A percentile compares a stretch with the other conserved stretches of the same genome.
phyloP scores from a whole-genome alignment of 441 rosid genomes.

The Erodium trifolium region DNA sequence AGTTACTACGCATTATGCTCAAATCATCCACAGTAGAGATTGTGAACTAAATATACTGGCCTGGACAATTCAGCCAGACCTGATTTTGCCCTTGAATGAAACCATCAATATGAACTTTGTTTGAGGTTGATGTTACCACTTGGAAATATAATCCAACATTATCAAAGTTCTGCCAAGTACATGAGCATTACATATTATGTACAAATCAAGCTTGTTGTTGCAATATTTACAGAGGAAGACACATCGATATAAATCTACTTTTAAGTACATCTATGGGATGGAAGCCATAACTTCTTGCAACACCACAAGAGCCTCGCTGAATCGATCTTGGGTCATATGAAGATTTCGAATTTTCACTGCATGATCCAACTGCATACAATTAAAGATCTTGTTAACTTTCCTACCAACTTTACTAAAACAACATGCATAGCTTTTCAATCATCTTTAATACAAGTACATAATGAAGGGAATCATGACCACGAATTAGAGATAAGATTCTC shows the following conservation, averaged over 20 bases:
- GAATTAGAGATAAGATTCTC: too few species aligned
- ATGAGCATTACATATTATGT: not conserved
- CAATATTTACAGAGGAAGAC: not conserved
- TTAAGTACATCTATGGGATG: not conserved
- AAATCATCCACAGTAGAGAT: too few species aligned
- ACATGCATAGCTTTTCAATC: too few species aligned
- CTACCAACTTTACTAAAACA: not conserved
- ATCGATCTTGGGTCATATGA: slow-evolving; percentile 6
- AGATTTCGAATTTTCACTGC: slow-evolving; percentile 10
- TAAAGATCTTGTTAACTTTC: not conserved
- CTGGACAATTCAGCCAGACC: too few species aligned
- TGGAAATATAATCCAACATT: too few species aligned
- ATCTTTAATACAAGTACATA: too few species aligned
- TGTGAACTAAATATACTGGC: too few species aligned
- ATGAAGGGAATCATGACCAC: not conserved
- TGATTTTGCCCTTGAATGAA: too few species aligned
- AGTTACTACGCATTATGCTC: too few species aligned
- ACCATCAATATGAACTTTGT: too few species aligned
- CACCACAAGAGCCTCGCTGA: not conserved
- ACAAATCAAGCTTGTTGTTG: not conserved
- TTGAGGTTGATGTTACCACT: too few species aligned
- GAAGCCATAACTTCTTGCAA: not conserved
- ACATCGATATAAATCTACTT: not conserved
- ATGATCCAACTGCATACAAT: slow-evolving; percentile 1
- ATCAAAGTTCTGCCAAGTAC: too few species aligned